phyloP scores from a whole-genome alignment of 2,329 filamentous ascomycete genomes.

The Tolypocladium tundrense region DNA sequence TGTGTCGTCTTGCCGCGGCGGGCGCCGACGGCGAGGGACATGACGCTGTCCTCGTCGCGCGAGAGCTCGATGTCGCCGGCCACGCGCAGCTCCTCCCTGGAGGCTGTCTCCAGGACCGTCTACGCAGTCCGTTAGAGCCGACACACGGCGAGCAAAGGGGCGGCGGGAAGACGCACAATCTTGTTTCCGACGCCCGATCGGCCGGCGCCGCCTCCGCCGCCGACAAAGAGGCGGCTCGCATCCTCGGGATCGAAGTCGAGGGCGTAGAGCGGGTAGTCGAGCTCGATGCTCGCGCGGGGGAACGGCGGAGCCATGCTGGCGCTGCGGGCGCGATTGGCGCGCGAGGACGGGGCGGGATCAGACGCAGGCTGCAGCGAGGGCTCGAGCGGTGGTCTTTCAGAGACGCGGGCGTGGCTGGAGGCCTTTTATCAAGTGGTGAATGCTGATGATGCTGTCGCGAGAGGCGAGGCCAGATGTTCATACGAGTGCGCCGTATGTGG shows the following conservation, averaged over 20 bases:
- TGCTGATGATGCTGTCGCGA: background rate
- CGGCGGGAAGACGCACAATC: slow-evolving; percentile 47
- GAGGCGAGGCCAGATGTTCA: background rate
- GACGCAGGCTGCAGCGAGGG: background rate
- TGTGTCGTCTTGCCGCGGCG: slow-evolving; percentile 44
- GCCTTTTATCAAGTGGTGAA: background rate
- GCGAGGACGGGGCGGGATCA: background rate
- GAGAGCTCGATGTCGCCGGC: slow-evolving; percentile 67
- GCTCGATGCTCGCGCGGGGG: slow-evolving; percentile 49
- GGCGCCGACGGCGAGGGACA: slow-evolving; percentile 63
- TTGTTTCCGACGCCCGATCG: slow-evolving; percentile 78
- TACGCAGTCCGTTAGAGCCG: slow-evolving; percentile 20
- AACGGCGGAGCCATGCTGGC: slow-evolving; percentile 28
- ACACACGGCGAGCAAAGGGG: background rate
- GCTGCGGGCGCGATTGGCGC: background rate
- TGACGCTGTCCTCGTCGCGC: slow-evolving; percentile 80
- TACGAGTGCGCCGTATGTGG: background rate
- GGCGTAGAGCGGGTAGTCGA: slow-evolving; percentile 77
- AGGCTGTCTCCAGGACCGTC: slow-evolving; percentile 63
- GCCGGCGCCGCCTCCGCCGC: slow-evolving; percentile 77
- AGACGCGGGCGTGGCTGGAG: background rate
- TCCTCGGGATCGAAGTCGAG: slow-evolving; percentile 82
- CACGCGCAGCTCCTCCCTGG: slow-evolving; percentile 51
- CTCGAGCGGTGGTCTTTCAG: background rate
- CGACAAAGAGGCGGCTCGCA: slow-evolving; percentile 65